phyloP scores from a whole-genome alignment of 2,329 filamentous ascomycete species.

The Sarocladium strictum region DNA sequence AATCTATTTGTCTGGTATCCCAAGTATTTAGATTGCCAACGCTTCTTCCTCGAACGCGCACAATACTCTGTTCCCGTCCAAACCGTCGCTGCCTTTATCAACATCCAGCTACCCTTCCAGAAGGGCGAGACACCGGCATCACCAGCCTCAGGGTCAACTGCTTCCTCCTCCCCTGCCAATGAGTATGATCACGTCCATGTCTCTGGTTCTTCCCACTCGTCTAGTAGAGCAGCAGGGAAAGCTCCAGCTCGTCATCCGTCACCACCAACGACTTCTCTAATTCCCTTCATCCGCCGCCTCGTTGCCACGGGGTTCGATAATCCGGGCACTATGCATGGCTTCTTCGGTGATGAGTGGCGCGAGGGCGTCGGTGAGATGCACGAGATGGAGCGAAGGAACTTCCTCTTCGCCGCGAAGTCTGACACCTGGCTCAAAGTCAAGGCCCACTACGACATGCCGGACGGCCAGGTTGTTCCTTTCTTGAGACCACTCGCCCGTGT shows the following conservation, averaged over 20 bases:
- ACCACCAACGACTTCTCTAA: constrained; percentile 45
- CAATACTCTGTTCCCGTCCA: constrained; percentile 80
- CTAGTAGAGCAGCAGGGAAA: constrained; percentile 22
- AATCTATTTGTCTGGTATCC: constrained; percentile 93
- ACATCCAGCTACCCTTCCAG: constrained; percentile 87
- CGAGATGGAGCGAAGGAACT: constrained; percentile 87
- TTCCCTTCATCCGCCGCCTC: constrained; percentile 85
- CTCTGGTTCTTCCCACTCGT: constrained; percentile 18
- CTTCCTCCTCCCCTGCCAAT: neutral
- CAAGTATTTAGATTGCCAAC: constrained; percentile 81
- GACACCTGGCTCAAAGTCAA: constrained; percentile 87
- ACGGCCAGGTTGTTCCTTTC: constrained; percentile 81
- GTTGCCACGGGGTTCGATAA: constrained; percentile 90
- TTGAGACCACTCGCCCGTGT: constrained; percentile 74
- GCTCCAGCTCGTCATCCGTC: constrained; percentile 30
- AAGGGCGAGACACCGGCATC: constrained; percentile 40
- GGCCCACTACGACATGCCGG: constrained; percentile 80
- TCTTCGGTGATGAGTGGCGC: constrained; percentile 92
- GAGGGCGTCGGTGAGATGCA: constrained; percentile 75
- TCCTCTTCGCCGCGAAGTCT: constrained; percentile 90
- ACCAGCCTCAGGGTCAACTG: constrained; percentile 16
- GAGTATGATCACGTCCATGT: constrained; percentile 22
- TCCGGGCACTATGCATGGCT: constrained; percentile 80
- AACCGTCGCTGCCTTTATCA: constrained; percentile 82
- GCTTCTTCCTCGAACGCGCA: constrained; percentile 86